These are phyloP conservation scores for Trametes coccinea DNA, from an alignment of 768 basidiomycete genomes.

Conservation along the genomic window DNA sequence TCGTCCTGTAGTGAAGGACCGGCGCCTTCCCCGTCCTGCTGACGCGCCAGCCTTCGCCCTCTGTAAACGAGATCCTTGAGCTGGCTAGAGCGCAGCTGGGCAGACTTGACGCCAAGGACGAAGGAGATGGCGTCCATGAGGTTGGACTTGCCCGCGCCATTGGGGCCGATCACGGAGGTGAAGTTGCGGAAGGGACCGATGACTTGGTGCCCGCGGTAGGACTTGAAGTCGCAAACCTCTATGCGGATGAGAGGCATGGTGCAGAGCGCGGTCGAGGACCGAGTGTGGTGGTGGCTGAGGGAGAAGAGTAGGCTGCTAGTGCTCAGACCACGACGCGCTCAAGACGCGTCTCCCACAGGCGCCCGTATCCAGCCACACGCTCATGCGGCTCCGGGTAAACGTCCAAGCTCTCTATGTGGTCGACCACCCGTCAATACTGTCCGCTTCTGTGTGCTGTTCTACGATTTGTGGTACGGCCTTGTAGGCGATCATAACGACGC, in stretches of 20 bases:
- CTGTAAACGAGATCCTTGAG: constrained; percentile 96
- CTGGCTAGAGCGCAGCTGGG: constrained; percentile 89
- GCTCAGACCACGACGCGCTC: background rate
- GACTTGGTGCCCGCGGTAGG: constrained; percentile 84
- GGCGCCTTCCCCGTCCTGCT: constrained; percentile 39
- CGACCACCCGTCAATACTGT: too few species aligned
- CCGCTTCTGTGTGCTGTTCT: too few species aligned
- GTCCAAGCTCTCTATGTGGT: too few species aligned
- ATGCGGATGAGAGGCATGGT: constrained; percentile 81
- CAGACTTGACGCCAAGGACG: constrained; percentile 94
- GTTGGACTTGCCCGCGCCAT: constrained; percentile 98
- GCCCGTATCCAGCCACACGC: background rate
- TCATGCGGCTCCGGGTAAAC: too few species aligned
- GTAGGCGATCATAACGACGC: too few species aligned
- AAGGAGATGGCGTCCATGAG: constrained; percentile 99
- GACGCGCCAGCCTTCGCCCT: constrained; percentile 67
- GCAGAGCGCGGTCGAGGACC: background rate
- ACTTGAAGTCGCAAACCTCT: constrained; percentile 96
- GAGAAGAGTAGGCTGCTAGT: too few species aligned
- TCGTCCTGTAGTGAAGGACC: constrained; percentile 50
- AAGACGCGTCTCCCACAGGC: constrained; percentile 4
- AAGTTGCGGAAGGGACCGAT: constrained; percentile 93
- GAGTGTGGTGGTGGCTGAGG: constrained; percentile 2
- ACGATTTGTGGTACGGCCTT: too few species aligned
- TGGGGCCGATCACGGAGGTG: constrained; percentile 95